These are phyloP conservation scores for Monosporascus sp. DNA, from an alignment of 2,329 filamentous ascomycete species.

Conservation along the genomic window DNA sequence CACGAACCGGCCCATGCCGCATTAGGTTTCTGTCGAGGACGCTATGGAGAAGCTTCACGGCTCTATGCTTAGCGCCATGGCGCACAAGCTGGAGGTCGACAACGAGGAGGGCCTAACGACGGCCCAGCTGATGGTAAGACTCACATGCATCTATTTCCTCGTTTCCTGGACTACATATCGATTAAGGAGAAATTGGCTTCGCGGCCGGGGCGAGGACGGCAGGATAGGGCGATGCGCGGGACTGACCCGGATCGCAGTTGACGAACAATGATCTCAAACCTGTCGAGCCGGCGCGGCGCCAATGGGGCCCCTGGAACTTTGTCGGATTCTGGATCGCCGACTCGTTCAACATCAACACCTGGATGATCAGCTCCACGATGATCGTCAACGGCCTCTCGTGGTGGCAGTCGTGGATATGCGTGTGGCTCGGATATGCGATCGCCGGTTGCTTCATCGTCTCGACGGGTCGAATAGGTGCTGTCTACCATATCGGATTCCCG, in stretches of 20 bases:
- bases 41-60: conserved; percentile 28
- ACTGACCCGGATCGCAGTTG: conserved; percentile 41
- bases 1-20: not conserved
- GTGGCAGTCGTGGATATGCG: conserved; percentile 90
- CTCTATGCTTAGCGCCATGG: conserved; percentile 36
- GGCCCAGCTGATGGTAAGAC: conserved; percentile 68
- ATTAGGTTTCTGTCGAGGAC: not conserved
- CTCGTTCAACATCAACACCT: conserved; percentile 85
- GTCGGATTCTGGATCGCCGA: conserved; percentile 84
- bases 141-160: not conserved
- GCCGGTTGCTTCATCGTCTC: conserved; percentile 68
- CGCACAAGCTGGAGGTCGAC: conserved; percentile 63
- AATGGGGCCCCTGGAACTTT: conserved; percentile 86
- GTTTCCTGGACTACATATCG: not conserved
- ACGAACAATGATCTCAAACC: conserved; percentile 77
- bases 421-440: conserved; percentile 80
- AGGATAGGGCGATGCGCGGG: not conserved
- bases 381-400: conserved; percentile 73
- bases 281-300: conserved; percentile 71
- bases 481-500: conserved; percentile 86
- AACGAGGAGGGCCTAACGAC: conserved; percentile 71
- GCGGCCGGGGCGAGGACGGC: not conserved
- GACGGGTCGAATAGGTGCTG: conserved; percentile 78
- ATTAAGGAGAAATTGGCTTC: not conserved
- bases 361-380: conserved; percentile 88